A percentile compares a stretch with the other conserved stretches of the same genome.
Evolutionary conservation across 164 flowering plant species (phyloP).

Genomic region (Echeveria elegans): DNA sequence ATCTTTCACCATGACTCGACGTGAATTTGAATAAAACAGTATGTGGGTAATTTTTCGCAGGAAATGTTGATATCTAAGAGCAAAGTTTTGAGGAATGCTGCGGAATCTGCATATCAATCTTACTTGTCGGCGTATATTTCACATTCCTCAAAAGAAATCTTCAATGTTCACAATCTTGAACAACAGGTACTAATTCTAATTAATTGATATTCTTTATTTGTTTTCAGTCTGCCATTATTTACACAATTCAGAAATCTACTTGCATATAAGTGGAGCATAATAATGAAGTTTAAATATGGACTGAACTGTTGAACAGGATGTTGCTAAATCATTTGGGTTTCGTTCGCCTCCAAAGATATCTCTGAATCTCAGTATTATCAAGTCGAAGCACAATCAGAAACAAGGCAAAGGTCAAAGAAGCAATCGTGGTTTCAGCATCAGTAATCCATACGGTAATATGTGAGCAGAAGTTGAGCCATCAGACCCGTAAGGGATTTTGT

Average conservation of each 20-base stretch:
- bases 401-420: no score
- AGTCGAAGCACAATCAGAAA: background rate
- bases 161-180: constrained; percentile 82
- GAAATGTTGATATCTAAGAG: constrained; percentile 65
- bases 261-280: background rate
- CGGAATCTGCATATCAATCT: constrained; percentile 91
- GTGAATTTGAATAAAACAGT: background rate
- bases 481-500: no score
- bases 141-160: constrained; percentile 90
- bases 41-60: constrained; percentile 35
- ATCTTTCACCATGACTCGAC: background rate
- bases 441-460: no score
- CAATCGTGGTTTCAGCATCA: no score
- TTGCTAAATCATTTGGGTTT: constrained; percentile 2
- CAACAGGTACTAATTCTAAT: constrained; percentile 48
- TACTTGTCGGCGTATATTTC: constrained; percentile 85
- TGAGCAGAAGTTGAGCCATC: no score
- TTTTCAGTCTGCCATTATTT: no score
- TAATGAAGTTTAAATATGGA: background rate
- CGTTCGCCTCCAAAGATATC: constrained; percentile 7
- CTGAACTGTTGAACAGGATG: background rate
- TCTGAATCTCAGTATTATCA: background rate
- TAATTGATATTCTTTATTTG: no score
- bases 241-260: background rate
- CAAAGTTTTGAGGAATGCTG: constrained; percentile 70